Evolutionary conservation across 805 yeast species (phyloP), one percentile per base, ranked within the genome.

Genomic region (Zygosaccharomyces gambellarensis): DNA sequence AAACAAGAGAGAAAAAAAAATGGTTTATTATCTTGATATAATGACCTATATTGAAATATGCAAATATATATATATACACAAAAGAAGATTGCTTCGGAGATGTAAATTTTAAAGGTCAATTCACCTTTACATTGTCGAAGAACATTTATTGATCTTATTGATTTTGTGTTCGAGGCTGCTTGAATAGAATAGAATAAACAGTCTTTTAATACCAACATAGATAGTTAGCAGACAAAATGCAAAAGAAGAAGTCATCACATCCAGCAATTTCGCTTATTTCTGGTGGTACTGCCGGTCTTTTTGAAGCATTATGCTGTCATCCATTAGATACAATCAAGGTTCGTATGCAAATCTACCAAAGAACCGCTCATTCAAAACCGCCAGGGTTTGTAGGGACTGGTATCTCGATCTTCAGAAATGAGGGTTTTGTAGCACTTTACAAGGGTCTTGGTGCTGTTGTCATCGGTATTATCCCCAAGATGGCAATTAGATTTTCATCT

Each of bases 251-350:
- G 47, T 57, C 70, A 10, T 68, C 74, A 17, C 57, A 64, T 45
- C 73, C 83, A 22, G 79, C 82, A 10, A 77, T 83, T 49, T 90
- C 85, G 62, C 75, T 86, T 57, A 75, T 88, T 43, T 94, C 97
- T 30, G 99, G 99, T 60, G 99, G 99, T 62, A 82, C 92, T 6
- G 99, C 99, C 11, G 99, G 99, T 51, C 75, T 92, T 52, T 88
- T 90, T 65, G 99, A 92, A 75, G 99, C 98, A n/a, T 76, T 94
- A 55, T 83, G 92, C 68, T 92, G 99, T 69, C 99, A 92, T 70
- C 98, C 98, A n/a, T 78, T 92, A 60, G 99, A 92, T 68, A 92
- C 99, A 36, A 87, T 92, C 67, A 92, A 92, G 71, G 99, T 92
- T 54, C 82, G 98, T 65, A 92, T 92, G 98, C 98, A 92, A 70